phyloP scores from a whole-genome alignment of 202 grass and related monocot species.

The Carex arenaria region DNA sequence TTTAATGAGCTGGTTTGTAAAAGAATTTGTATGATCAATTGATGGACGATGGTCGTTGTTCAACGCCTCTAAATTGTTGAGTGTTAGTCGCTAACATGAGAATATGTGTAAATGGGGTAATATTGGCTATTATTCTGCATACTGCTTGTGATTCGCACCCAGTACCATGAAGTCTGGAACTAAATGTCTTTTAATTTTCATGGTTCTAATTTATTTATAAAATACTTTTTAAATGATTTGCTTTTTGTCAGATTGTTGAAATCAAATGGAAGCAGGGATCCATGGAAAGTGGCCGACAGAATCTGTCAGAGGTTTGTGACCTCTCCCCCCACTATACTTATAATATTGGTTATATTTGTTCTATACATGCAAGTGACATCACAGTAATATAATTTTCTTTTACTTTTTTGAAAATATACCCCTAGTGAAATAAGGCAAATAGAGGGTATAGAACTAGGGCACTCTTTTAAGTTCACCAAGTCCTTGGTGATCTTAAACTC shows the following conservation, averaged over 20 bases:
- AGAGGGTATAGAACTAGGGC: background rate
- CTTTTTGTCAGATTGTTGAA: constrained; percentile 43
- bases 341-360: constrained; percentile 3
- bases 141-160: background rate
- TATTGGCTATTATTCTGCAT: background rate
- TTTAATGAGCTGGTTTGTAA: background rate
- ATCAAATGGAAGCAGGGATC: constrained; percentile 50
- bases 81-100: constrained; percentile 14
- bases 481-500: too few relatives aligned
- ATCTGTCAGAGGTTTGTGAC: constrained; percentile 49
- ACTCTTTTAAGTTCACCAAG: too few relatives aligned
- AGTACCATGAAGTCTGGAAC: background rate
- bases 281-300: constrained; percentile 30
- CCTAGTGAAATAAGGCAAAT: background rate
- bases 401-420: background rate
- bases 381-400: background rate
- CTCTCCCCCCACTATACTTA: background rate
- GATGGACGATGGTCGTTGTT: background rate
- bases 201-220: background rate
- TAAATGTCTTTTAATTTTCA: background rate
- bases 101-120: background rate
- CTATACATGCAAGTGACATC: background rate
- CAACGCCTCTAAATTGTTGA: background rate
- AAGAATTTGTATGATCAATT: background rate
- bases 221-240: background rate